These are phyloP conservation scores for Colletotrichum karsti DNA, from an alignment of 2,329 filamentous ascomycete species.

Conservation along the genomic window DNA sequence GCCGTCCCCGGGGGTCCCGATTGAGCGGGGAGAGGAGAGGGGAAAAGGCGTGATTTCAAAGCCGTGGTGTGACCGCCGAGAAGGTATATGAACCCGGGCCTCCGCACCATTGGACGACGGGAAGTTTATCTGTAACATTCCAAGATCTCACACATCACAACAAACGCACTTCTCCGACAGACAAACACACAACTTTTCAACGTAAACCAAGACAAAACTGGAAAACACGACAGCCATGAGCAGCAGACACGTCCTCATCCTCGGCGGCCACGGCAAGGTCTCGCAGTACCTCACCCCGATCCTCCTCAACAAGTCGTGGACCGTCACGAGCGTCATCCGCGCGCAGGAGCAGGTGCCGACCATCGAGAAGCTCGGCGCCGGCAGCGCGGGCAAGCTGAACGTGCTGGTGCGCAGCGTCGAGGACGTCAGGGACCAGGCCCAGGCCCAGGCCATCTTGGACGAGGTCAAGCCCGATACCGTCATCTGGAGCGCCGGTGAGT, in stretches of 20 bases:
- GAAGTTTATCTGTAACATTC: background rate
- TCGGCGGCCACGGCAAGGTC: conserved; percentile 85
- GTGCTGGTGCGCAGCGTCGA: conserved; percentile 77
- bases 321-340: conserved; percentile 81
- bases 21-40: background rate
- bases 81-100: background rate
- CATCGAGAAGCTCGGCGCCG: conserved; percentile 69
- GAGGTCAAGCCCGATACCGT: conserved; percentile 71
- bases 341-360: conserved; percentile 71
- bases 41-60: conserved; percentile 1
- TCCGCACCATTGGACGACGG: background rate
- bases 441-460: conserved; percentile 70
- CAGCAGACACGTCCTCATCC: conserved; percentile 70
- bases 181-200: background rate
- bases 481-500: conserved; percentile 72
- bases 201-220: background rate
- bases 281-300: conserved; percentile 79
- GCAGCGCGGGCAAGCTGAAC: conserved; percentile 69
- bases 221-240: conserved; percentile 34
- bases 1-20: background rate
- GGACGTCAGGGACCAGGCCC: conserved; percentile 69
- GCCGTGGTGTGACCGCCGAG: background rate
- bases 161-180: too few species aligned
- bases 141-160: background rate
- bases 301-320: conserved; percentile 78